Conservation (phyloP, 1,139 yeast genomes). For the Geotrichum reessii region DNA sequence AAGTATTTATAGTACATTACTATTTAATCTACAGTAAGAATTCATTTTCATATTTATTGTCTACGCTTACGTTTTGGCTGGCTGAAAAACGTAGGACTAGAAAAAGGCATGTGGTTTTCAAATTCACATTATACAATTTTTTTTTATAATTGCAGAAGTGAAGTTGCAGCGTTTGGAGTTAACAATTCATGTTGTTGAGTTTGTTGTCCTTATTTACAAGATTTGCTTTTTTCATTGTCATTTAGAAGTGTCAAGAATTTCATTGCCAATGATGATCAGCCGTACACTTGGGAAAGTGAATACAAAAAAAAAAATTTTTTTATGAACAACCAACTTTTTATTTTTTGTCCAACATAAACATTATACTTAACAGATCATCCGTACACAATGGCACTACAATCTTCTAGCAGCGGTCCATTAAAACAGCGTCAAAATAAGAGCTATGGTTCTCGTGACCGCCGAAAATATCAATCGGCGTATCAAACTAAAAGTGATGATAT, state of each 20-base stretch:
- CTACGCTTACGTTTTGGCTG: not conserved
- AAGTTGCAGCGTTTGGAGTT: not conserved
- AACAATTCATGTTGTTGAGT: not conserved
- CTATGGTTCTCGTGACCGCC: constrained; percentile 5
- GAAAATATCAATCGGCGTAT: constrained; percentile 12
- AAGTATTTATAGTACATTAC: not conserved
- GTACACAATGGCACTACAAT: constrained; percentile 2
- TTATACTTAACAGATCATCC: not conserved
- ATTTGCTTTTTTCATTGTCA: not conserved
- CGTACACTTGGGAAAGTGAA: constrained; percentile 9
- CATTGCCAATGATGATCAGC: not conserved
- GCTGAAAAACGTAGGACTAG: no score
- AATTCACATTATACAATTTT: not conserved
- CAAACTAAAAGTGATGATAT: constrained; percentile 46
- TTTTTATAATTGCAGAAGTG: not conserved
- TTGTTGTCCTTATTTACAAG: not conserved
- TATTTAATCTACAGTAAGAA: not conserved
- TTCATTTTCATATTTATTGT: not conserved
- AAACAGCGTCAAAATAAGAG: not conserved
- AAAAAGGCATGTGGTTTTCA: not conserved
- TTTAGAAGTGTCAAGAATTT: no score
- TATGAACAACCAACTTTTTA: not conserved
- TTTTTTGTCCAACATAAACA: not conserved
- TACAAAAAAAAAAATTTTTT: not conserved
- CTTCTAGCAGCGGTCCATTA: not conserved